These are phyloP conservation scores for Wickerhamiella australiensis DNA, from an alignment of 805 yeast genomes.

Conservation along the genomic window DNA sequence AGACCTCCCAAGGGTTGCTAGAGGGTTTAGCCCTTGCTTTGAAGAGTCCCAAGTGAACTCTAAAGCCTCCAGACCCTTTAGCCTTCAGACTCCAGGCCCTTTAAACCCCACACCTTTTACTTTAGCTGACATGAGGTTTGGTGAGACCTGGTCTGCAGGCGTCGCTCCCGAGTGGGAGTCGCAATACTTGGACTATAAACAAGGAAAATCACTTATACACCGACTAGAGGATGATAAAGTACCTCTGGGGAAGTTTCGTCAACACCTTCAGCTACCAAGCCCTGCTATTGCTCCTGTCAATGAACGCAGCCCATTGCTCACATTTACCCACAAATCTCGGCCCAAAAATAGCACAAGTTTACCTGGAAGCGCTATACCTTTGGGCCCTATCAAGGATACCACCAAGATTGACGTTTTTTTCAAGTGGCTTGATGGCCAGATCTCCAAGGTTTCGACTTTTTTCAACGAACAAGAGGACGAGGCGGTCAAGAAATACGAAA, in stretches of 20 bases:
- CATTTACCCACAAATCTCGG: constrained; percentile 9
- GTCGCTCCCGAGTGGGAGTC: constrained; percentile 35
- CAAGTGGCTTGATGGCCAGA: constrained; percentile 56
- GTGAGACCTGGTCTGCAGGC: constrained; percentile 12
- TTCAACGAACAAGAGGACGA: constrained; percentile 50
- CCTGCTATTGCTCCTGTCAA: constrained; percentile 22
- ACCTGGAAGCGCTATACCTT: constrained; percentile 1
- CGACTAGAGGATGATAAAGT: constrained; percentile 23
- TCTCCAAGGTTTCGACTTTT: constrained; percentile 48
- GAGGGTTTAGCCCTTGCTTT: no score
- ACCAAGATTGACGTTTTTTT: constrained; percentile 39
- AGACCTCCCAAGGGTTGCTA: no score
- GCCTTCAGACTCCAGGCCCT: no score
- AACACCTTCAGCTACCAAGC: constrained; percentile 17
- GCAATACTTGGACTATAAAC: constrained; percentile 33
- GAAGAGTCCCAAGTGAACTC: no score
- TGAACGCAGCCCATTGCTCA: constrained; percentile 14
- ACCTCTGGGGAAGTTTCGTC: constrained; percentile 1
- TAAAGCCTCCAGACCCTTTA: no score
- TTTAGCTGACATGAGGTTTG: constrained; percentile 11
- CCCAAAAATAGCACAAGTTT: neutral
- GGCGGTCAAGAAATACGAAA: constrained; percentile 44
- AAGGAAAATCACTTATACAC: constrained; percentile 44
- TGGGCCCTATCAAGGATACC: constrained; percentile 14
- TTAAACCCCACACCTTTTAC: no score